Evolutionary conservation across 352 stramenopile species (phyloP).

Genomic region (Phytophthora sp.): DNA sequence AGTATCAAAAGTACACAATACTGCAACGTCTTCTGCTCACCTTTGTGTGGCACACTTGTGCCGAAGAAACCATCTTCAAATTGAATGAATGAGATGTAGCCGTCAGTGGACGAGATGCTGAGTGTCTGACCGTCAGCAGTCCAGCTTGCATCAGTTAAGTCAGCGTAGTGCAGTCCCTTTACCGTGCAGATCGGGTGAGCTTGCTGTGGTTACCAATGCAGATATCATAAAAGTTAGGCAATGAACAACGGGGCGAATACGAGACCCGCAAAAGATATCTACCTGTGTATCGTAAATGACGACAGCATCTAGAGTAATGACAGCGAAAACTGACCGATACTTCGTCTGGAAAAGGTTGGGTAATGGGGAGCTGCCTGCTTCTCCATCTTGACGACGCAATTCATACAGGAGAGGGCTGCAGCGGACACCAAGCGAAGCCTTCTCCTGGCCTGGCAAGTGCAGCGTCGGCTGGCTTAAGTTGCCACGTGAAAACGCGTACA

Average conservation of each 20-base stretch:
- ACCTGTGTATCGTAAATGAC: slow-evolving; percentile 96
- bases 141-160: slow-evolving; percentile 95
- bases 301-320: slow-evolving; percentile 94
- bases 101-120: slow-evolving; percentile 95
- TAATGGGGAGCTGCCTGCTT: not conserved
- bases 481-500: slow-evolving; percentile 95
- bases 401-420: slow-evolving; percentile 94
- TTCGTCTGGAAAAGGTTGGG: slow-evolving; percentile 83
- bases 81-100: slow-evolving; percentile 94
- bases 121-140: slow-evolving; percentile 91
- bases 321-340: slow-evolving; percentile 91
- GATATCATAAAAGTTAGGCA: no score
- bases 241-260: no score
- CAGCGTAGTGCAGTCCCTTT: slow-evolving; percentile 94
- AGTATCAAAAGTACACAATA: not conserved
- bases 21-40: slow-evolving; percentile 2
- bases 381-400: slow-evolving; percentile 46
- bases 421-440: slow-evolving; percentile 92
- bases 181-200: slow-evolving; percentile 87
- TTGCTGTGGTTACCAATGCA: slow-evolving; percentile 51
- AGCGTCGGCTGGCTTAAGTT: slow-evolving; percentile 91
- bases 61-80: slow-evolving; percentile 92
- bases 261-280: not conserved
- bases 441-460: slow-evolving; percentile 93
- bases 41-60: slow-evolving; percentile 28